A percentile compares a stretch with the other conserved stretches of the same genome.
phyloP scores from a whole-genome alignment of 768 basidiomycete species.

The Trametes cubensis region DNA sequence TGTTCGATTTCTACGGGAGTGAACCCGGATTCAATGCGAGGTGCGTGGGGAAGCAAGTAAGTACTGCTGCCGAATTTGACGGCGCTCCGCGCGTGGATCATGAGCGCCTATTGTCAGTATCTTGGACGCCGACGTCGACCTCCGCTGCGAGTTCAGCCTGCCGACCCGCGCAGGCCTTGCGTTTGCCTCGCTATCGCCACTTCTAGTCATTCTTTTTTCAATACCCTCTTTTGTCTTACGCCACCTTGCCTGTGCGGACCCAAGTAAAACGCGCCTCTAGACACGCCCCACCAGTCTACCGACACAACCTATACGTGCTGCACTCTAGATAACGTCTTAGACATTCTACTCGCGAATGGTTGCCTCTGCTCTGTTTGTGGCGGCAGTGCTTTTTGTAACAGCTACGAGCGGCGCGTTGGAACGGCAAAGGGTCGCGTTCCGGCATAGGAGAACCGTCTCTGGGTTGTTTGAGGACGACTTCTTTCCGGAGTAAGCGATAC shows the following conservation, averaged over 20 bases:
- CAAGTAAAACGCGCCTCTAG: not conserved
- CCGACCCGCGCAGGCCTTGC: conserved; percentile 14
- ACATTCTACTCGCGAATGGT: not conserved
- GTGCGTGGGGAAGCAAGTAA: too few relatives aligned
- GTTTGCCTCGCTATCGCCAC: conserved; percentile 17
- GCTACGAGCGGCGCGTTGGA: not conserved
- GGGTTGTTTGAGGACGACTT: not conserved
- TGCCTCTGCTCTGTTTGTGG: not conserved
- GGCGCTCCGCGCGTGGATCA: not conserved
- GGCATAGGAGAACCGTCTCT: conserved; percentile 1
- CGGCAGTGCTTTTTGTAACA: not conserved
- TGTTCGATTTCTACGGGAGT: not conserved
- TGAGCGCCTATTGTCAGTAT: not conserved
- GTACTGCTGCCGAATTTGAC: conserved; percentile 5
- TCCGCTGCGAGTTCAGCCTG: not conserved
- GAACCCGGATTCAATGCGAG: not conserved
- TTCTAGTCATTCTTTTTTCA: conserved; percentile 9
- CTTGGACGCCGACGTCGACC: conserved; percentile 9
- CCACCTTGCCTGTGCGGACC: not conserved
- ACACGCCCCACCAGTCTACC: not conserved
- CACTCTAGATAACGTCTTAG: not conserved
- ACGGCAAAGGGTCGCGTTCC: not conserved
- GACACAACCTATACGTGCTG: not conserved
- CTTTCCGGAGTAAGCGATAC: conserved; percentile 2
- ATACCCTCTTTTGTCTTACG: not conserved